Evolutionary conservation across 805 yeast genomes (phyloP), one percentile per base, ranked within the genome.

Genomic region (Candida verbasci): DNA sequence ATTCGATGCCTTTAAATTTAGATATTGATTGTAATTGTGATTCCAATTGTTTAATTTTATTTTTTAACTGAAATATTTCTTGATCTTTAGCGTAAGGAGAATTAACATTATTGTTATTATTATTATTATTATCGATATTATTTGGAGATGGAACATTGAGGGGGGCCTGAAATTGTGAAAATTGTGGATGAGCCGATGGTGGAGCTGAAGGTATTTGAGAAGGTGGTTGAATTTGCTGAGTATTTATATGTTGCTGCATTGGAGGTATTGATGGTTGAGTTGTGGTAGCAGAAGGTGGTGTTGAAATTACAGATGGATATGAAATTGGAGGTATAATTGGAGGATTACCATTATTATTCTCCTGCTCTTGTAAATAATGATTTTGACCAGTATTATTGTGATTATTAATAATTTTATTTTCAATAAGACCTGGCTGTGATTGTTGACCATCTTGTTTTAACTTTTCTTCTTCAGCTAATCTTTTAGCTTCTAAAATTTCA

Each of bases 381-480:
- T 6, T 20, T 20, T 20, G 22, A 20, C n/a, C n/a, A n/a, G n/a
- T n/a, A n/a, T n/a, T n/a, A n/a, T n/a, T n/a, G n/a, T n/a, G n/a
- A n/a, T n/a, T n/a, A n/a, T n/a, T n/a, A n/a, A n/a, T n/a, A n/a
- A n/a, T n/a, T n/a, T n/a, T n/a, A n/a, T n/a, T n/a, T n/a, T n/a
- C n/a, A n/a, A n/a, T n/a, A n/a, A n/a, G 9, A 6, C 9, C 22
- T 31, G 26, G 6, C 11, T 7, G 12, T 22, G 26, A n/a, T 22
- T 31, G 18, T 21, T 31, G 27, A 6, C 15, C 5, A 17, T 22
- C 24, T 14, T 30, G 21, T 25, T 31, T 22, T n/a, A 11, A 9
- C 14, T 28, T 27, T n/a, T 35, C 27, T 24, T 35, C 32, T 50
- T 26, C 66, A 17, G 57, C 56, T 20, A 55, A 55, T 22, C 31